A percentile compares a stretch with the other conserved stretches of the same genome.
These are phyloP conservation scores for Clarireedia homoeocarpa DNA, from an alignment of 2,329 filamentous ascomycete genomes.

Conservation along the genomic window DNA sequence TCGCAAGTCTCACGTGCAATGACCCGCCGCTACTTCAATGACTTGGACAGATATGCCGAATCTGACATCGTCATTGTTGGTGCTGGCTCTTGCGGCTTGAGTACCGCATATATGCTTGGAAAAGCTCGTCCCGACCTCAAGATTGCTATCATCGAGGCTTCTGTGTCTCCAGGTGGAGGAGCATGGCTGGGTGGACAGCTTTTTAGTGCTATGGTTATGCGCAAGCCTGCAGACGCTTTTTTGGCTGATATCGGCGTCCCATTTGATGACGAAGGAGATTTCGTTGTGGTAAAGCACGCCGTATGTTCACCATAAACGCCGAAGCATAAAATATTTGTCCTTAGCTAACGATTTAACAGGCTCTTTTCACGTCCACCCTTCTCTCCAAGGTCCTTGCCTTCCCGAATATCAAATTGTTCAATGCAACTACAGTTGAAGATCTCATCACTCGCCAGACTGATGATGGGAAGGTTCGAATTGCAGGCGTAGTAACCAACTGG, in stretches of 20 bases:
- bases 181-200: slow-evolving; percentile 92
- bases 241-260: slow-evolving; percentile 72
- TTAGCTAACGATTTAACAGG: slow-evolving; percentile 27
- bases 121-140: slow-evolving; percentile 81
- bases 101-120: slow-evolving; percentile 75
- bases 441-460: slow-evolving; percentile 69
- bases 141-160: slow-evolving; percentile 85
- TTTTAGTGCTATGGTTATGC: slow-evolving; percentile 92
- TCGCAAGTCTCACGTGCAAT: slow-evolving; percentile 88
- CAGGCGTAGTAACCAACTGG: slow-evolving; percentile 94
- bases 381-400: slow-evolving; percentile 75
- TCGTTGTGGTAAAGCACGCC: slow-evolving; percentile 89
- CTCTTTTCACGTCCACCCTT: slow-evolving; percentile 83
- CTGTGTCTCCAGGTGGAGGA: slow-evolving; percentile 78
- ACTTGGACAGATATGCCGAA: slow-evolving; percentile 84
- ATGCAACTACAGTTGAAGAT: slow-evolving; percentile 87
- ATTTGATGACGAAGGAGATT: slow-evolving; percentile 82
- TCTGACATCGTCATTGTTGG: slow-evolving; percentile 91
- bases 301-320: slow-evolving; percentile 17
- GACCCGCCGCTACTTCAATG: slow-evolving; percentile 86
- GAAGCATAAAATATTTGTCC: too few species aligned
- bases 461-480: slow-evolving; percentile 55
- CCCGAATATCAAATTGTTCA: slow-evolving; percentile 94
- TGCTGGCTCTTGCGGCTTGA: slow-evolving; percentile 81
- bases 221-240: slow-evolving; percentile 84